Evolutionary conservation across 2,329 filamentous ascomycete genomes (phyloP).

Genomic region (Magnaporthiopsis incrustans): DNA sequence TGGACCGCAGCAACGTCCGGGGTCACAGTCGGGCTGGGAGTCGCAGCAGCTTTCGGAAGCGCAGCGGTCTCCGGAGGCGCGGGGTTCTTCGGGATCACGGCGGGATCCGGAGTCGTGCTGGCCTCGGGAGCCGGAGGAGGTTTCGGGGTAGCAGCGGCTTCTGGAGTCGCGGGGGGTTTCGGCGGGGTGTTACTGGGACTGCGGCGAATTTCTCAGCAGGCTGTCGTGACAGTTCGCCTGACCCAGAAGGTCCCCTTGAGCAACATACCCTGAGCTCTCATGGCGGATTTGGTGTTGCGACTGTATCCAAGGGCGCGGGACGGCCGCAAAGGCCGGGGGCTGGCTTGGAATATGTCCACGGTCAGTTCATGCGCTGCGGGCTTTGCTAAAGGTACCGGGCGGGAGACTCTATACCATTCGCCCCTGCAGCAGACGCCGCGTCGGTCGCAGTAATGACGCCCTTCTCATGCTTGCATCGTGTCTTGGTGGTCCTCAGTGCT

Average conservation of each 20-base stretch:
- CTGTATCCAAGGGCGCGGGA: neutral
- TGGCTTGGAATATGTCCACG: neutral
- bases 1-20: neutral
- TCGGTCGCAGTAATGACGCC: conserved; percentile 27
- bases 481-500: neutral
- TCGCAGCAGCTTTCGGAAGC: no score
- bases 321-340: neutral
- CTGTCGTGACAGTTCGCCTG: neutral
- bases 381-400: neutral
- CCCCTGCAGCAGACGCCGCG: conserved; percentile 22
- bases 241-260: neutral
- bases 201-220: neutral
- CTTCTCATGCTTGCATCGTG: conserved; percentile 23
- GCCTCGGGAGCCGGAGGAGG: neutral
- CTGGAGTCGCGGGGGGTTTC: neutral
- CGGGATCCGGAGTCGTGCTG: neutral
- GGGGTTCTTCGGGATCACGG: no score
- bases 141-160: neutral
- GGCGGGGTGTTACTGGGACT: neutral
- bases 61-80: no score
- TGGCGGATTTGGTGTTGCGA: neutral
- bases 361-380: neutral
- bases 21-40: neutral
- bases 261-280: neutral
- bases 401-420: conserved; percentile 19